A percentile compares a stretch with the other conserved stretches of the same genome.
phyloP scores from a whole-genome alignment of 106 monocot genomes.

The Dendrobium nobile region DNA sequence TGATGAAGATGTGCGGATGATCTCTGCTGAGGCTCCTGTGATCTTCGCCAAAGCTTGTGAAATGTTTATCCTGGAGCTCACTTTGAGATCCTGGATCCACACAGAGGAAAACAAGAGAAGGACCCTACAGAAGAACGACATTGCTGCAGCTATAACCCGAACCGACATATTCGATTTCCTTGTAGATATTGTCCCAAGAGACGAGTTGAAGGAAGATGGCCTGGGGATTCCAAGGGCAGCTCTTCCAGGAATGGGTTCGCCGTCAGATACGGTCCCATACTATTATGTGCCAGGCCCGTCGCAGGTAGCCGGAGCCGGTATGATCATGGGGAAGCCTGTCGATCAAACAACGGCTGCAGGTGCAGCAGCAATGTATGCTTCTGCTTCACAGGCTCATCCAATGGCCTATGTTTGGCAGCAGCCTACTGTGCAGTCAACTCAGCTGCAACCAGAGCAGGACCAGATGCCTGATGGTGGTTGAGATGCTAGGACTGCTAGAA shows the following conservation, averaged over 20 bases:
- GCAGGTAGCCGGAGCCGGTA: conserved; percentile 21
- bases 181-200: conserved; percentile 69
- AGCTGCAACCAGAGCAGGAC: conserved; percentile 6
- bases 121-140: conserved; percentile 74
- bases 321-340: conserved; percentile 36
- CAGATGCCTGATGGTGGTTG: conserved; percentile 10
- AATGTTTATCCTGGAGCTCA: conserved; percentile 70
- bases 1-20: conserved; percentile 39
- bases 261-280: conserved; percentile 27
- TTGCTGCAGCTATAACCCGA: conserved; percentile 53
- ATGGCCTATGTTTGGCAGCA: conserved; percentile 5
- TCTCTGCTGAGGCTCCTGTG: conserved; percentile 42
- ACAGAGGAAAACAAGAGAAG: conserved; percentile 74
- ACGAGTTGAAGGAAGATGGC: conserved; percentile 62
- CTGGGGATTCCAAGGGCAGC: conserved; percentile 30
- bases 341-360: not conserved
- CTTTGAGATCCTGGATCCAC: conserved; percentile 58
- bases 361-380: not conserved
- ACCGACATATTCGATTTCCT: conserved; percentile 80
- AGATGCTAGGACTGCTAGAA: not conserved
- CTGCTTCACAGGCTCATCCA: conserved; percentile 7
- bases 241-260: conserved; percentile 32
- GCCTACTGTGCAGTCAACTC: not conserved
- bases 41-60: conserved; percentile 60
- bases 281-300: conserved; percentile 39